A percentile compares a stretch with the other conserved stretches of the same genome.
These are phyloP conservation scores for Chamaecyparis obtusa DNA, from an alignment of 75 land plant species.

Conservation along the genomic window DNA sequence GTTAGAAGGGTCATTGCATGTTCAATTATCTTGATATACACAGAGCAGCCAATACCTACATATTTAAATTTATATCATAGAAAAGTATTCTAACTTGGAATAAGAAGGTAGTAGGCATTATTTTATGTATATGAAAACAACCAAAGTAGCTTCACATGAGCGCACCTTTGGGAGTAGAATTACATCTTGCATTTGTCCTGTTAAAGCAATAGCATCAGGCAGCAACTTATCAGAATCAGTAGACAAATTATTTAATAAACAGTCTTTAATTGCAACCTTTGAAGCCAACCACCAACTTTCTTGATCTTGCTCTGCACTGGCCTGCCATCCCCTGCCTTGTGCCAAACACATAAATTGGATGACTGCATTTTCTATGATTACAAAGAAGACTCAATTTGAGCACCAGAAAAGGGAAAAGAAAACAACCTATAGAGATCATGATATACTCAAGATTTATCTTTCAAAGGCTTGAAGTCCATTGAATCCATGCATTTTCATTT, in stretches of 20 bases:
- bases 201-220: slow-evolving; percentile 34
- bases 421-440: not conserved
- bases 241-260: not conserved
- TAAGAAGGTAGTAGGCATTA: not conserved
- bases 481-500: not conserved
- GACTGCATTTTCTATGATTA: not conserved
- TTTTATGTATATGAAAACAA: not conserved
- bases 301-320: slow-evolving; percentile 42
- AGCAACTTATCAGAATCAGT: not conserved
- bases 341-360: not conserved
- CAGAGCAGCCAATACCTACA: not conserved
- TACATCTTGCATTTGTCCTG: slow-evolving; percentile 59
- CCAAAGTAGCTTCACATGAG: not conserved
- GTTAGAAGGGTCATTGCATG: not conserved
- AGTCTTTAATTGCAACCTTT: slow-evolving; percentile 24
- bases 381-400: not conserved
- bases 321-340: slow-evolving; percentile 30
- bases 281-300: slow-evolving; percentile 51
- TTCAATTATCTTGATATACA: not conserved
- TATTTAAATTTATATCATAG: not conserved
- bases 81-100: not conserved
- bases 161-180: slow-evolving; percentile 37
- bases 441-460: not conserved
- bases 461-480: not conserved
- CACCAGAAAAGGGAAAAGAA: not conserved